Evolutionary conservation across 768 basidiomycete genomes (phyloP), one percentile per base, ranked within the genome.

Genomic region (Leccinum variicolor): DNA sequence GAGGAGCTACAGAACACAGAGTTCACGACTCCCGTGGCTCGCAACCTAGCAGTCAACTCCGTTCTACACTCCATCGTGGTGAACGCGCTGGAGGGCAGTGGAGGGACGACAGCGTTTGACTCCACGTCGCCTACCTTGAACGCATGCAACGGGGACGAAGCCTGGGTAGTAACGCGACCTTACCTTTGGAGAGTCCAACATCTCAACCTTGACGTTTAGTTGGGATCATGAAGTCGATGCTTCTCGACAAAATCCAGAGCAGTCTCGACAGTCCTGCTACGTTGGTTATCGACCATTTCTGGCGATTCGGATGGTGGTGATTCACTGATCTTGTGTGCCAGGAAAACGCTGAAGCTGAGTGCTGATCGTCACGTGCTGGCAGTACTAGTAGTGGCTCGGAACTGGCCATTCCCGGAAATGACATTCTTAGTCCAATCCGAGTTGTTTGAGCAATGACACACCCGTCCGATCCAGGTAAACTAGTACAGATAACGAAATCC

Each of bases 11-110:
- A 86, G 13, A 87, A 85, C 57, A 91, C 93, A 0, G 94, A 96
- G 61, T 93, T 97, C 72, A 77, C 84, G 50, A 81, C 84, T 0
- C 83, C 92, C 2, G 95, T 29, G 10, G 80, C 98, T n/a, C 86
- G 90, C 53, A 96, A 98, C 72, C 79, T 99, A n/a, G 95, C 94
- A 0, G 89, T 98, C 58, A 89, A 99, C 68, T 86, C 97, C 0
- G 89, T 99, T 4, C 76, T 98, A 9, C 97, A 98, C 64, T 95
- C 96, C 3, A 84, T 94, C 39, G 78, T 96, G 55, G 92, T 99
- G 62, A 98, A 99, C 75, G 97, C 98, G 69, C 81, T 99, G 64
- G 97, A 99, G 73, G 97, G 97, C 1, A 92, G 90, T 58, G 90
- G 94, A 1, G 96, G 95, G 3, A 80, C 92, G 7, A 92, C 95